Evolutionary conservation across 2,329 filamentous ascomycete species (phyloP), one percentile per base, ranked within the genome.

Genomic region (Pezicula neosporulosa): DNA sequence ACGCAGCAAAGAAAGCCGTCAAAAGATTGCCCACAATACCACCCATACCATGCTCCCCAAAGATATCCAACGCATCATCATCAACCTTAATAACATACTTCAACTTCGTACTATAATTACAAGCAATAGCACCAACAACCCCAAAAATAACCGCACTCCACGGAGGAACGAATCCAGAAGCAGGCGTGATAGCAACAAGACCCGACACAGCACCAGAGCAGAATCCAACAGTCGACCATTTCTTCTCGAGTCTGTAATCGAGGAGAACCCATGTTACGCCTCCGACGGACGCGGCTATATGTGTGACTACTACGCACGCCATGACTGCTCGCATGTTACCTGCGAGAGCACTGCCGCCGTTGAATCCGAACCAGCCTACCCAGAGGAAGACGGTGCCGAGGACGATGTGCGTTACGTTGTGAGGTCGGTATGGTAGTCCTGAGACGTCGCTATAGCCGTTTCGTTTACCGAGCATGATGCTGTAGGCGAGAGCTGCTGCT

Each of bases 281-380:
- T 47, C 89, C 90, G 12, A 90, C 82, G 51, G 86, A 89, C 19
- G 90, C 90, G 18, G 90, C 85, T 16, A 95, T 73, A 67, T 95
- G 93, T 39, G 90, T 95, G 39, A 91, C 88, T 1, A 91, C 77
- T 1, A 91, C 77, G 15, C 86, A 87, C 30, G 90, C 90, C 85
- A 95, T 89, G 60, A 94, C 79, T 30, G 89, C 89, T 42, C 90
- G 84, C 63, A 95, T 70, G 68, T 92, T 94, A 43, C 89, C 89
- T 44, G 83, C 77, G 45, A 93, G 74, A 2, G 89, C 90, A 13
- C 86, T 90, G 53, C 90, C 90, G 44, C 88, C 89, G 63, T 95
- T 96, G 81, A 96, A 96, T 38, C 90, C 90, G 64, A 95, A 93
- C 90, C 90, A 96, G 45, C 90, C 90, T 12, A 95, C 87, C 90